These are phyloP conservation scores for Physaria fendleri DNA, from an alignment of 345 rosid genomes.

Conservation along the genomic window DNA sequence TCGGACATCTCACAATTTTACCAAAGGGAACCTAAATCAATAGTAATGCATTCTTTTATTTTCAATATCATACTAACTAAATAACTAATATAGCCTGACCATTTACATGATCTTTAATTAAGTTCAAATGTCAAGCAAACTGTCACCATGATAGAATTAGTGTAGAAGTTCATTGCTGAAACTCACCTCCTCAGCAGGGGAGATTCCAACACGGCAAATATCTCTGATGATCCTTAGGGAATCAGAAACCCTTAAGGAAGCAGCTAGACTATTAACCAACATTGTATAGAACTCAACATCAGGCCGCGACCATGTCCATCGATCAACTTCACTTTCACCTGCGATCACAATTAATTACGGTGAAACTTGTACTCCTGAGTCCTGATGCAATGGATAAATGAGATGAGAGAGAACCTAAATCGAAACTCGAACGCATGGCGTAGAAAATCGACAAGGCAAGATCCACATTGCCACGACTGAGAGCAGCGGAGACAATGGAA, in stretches of 20 bases:
- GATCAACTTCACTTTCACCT: slow-evolving; percentile 57
- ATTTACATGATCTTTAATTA: not conserved
- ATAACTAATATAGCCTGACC: not conserved
- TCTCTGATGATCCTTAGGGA: slow-evolving; percentile 62
- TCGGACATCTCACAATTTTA: slow-evolving; percentile 85
- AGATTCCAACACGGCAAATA: slow-evolving; percentile 77
- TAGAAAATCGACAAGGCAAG: slow-evolving; percentile 79
- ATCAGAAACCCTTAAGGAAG: slow-evolving; percentile 73
- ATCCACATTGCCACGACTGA: slow-evolving; percentile 63
- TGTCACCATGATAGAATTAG: not conserved
- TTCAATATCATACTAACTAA: not conserved
- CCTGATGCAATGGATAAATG: not conserved
- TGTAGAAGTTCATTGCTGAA: not conserved
- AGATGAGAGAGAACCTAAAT: slow-evolving; percentile 41
- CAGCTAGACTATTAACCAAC: slow-evolving; percentile 67
- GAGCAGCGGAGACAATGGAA: slow-evolving; percentile 48
- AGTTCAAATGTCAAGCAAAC: not conserved
- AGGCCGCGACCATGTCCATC: slow-evolving; percentile 95
- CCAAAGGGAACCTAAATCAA: slow-evolving; percentile 81
- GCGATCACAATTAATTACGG: not conserved
- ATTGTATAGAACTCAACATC: slow-evolving; percentile 54
- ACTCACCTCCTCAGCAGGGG: slow-evolving; percentile 75
- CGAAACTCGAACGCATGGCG: slow-evolving; percentile 85
- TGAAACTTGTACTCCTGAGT: not conserved
- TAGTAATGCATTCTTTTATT: not conserved